phyloP scores from a whole-genome alignment of 768 basidiomycete genomes.

The Russula ochroleuca region DNA sequence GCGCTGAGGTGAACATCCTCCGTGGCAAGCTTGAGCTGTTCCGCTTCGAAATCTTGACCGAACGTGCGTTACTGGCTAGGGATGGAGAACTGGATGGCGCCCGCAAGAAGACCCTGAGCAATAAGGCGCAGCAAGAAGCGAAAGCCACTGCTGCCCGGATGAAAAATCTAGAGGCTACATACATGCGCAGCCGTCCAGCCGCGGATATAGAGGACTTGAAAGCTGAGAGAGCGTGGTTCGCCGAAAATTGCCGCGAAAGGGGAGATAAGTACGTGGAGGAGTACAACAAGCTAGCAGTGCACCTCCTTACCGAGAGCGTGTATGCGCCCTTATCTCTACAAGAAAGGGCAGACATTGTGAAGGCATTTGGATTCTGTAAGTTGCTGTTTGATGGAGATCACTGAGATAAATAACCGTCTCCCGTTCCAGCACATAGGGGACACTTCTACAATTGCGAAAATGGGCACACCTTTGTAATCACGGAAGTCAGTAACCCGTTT shows the following conservation, averaged over 20 bases:
- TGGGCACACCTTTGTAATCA: conserved; percentile 59
- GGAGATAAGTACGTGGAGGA: conserved; percentile 28
- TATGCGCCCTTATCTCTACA: conserved; percentile 31
- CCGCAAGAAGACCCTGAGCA: not conserved
- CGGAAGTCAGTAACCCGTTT: conserved; percentile 40
- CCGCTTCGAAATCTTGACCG: conserved; percentile 28
- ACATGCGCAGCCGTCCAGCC: conserved; percentile 30
- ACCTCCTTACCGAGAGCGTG: conserved; percentile 24
- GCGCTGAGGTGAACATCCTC: conserved; percentile 26
- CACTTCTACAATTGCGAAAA: conserved; percentile 42
- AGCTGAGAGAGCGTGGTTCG: conserved; percentile 31
- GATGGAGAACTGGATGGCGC: not conserved
- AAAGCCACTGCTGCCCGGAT: not conserved
- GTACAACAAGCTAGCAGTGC: conserved; percentile 27
- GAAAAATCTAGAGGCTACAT: conserved; percentile 13
- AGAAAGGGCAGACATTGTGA: conserved; percentile 32
- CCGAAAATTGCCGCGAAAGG: conserved; percentile 30
- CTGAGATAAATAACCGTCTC: not conserved
- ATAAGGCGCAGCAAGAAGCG: not conserved
- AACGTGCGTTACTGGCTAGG: conserved; percentile 14
- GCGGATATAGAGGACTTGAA: conserved; percentile 19
- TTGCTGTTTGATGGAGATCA: not conserved
- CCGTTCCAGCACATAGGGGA: conserved; percentile 30
- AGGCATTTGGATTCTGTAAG: conserved; percentile 32
- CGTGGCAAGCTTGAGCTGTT: conserved; percentile 32